These are phyloP conservation scores for Nidularia pulvinata DNA, from an alignment of 768 basidiomycete species.

Conservation along the genomic window DNA sequence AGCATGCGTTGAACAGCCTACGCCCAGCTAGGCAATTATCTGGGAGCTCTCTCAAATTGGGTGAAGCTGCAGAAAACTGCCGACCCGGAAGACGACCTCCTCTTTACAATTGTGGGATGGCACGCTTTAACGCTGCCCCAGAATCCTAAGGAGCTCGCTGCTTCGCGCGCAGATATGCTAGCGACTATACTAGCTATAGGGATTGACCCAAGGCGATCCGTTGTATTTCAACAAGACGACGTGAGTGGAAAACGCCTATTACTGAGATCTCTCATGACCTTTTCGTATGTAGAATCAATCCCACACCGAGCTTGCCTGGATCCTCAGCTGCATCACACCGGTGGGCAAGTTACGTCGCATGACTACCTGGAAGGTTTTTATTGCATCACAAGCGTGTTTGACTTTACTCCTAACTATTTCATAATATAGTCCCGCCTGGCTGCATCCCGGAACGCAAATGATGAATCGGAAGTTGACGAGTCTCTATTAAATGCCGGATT, in stretches of 20 bases:
- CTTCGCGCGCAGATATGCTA: slow-evolving; percentile 74
- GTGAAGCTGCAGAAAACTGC: slow-evolving; percentile 72
- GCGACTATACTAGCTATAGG: slow-evolving; percentile 86
- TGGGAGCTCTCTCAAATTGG: slow-evolving; percentile 92
- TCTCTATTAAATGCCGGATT: slow-evolving; percentile 81
- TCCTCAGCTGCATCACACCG: slow-evolving; percentile 82
- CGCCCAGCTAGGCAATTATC: slow-evolving; percentile 86
- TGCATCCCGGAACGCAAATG: slow-evolving; percentile 68
- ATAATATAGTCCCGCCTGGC: slow-evolving; percentile 80
- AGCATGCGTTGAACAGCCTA: not conserved
- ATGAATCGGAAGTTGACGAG: slow-evolving; percentile 81
- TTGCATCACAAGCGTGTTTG: too few relatives aligned
- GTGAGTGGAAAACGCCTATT: too few relatives aligned
- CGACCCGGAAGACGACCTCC: slow-evolving; percentile 54
- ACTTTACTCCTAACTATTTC: too few relatives aligned
- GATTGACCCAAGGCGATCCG: slow-evolving; percentile 71
- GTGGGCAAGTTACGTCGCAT: slow-evolving; percentile 83
- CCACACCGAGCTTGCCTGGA: slow-evolving; percentile 90
- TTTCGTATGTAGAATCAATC: slow-evolving; percentile 77
- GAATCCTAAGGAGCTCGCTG: slow-evolving; percentile 61
- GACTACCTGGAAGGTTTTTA: slow-evolving; percentile 98
- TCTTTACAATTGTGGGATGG: slow-evolving; percentile 92
- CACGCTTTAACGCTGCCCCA: slow-evolving; percentile 95
- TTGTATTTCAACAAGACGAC: slow-evolving; percentile 89
- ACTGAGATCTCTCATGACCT: too few relatives aligned